phyloP scores from a whole-genome alignment of 225 moss, liverwort and hornwort genomes.

The Thuidium tamariscinum region DNA sequence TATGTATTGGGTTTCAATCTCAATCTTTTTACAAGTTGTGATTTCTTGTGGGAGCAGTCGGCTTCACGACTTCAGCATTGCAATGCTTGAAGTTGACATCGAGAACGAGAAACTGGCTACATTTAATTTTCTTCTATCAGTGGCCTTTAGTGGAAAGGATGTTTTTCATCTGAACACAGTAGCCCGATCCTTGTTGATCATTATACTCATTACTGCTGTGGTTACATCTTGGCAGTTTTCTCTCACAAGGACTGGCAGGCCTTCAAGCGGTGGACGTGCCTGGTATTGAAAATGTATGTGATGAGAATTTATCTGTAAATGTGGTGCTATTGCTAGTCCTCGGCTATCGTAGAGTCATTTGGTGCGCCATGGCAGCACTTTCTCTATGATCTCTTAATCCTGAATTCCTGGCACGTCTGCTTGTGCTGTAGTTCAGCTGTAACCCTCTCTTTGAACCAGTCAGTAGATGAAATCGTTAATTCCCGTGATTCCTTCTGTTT shows the following conservation, averaged over 20 bases:
- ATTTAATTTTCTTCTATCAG: not conserved
- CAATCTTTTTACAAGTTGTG: not conserved
- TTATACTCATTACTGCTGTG: not conserved
- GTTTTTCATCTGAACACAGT: not conserved
- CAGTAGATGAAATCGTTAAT: not conserved
- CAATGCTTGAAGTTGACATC: not conserved
- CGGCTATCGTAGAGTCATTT: not conserved
- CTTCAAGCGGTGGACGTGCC: conserved; percentile 68
- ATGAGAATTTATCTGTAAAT: not conserved
- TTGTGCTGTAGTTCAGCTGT: not conserved
- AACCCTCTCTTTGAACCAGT: not conserved
- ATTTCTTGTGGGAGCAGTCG: not conserved
- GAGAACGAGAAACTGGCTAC: not conserved
- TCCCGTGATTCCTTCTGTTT: not conserved
- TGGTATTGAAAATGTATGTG: conserved; percentile 86
- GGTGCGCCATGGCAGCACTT: not conserved
- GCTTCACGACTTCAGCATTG: not conserved
- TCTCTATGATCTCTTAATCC: not conserved
- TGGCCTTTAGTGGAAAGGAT: not conserved
- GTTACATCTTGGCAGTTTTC: conserved; percentile 43
- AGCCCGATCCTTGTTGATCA: not conserved
- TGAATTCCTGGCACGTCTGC: not conserved
- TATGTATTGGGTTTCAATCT: not conserved
- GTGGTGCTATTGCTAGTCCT: not conserved
- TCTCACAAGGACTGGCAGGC: conserved; percentile 87